These are phyloP conservation scores for Penicillium antarcticum DNA, from an alignment of 495 filamentous ascomycete genomes.

Conservation along the genomic window DNA sequence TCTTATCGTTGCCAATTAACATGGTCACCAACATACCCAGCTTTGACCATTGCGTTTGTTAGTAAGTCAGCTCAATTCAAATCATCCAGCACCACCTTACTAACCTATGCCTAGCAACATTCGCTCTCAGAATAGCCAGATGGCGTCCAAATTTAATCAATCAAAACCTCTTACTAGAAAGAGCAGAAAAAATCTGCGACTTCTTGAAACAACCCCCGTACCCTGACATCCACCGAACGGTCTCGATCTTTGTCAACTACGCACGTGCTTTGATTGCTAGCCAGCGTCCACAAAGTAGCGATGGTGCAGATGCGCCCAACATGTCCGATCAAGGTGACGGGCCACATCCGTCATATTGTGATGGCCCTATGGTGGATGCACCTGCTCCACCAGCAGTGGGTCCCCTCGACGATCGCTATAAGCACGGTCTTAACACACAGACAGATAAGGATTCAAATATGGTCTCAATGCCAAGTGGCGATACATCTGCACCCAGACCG, in stretches of 20 bases:
- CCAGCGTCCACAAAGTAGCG: slow-evolving; percentile 21
- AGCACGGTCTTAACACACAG: slow-evolving; percentile 14
- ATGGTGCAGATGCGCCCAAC: slow-evolving; percentile 17
- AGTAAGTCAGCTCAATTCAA: slow-evolving; percentile 25
- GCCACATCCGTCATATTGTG: slow-evolving; percentile 11
- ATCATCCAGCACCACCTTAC: background rate
- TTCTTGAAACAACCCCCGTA: slow-evolving; percentile 42
- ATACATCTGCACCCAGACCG: slow-evolving; percentile 24
- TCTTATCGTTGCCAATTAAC: slow-evolving; percentile 37
- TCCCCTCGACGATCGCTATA: slow-evolving; percentile 21
- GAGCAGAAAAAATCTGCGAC: slow-evolving; percentile 37
- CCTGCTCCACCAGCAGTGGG: slow-evolving; percentile 15
- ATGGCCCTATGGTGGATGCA: slow-evolving; percentile 18
- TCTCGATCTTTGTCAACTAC: slow-evolving; percentile 44
- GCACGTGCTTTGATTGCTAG: slow-evolving; percentile 37
- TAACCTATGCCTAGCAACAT: slow-evolving; percentile 29
- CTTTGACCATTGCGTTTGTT: slow-evolving; percentile 41
- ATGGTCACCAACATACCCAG: slow-evolving; percentile 42
- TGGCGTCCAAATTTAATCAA: slow-evolving; percentile 42
- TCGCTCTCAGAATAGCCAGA: slow-evolving; percentile 37
- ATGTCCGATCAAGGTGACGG: slow-evolving; percentile 15
- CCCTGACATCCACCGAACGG: slow-evolving; percentile 42
- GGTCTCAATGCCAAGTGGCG: slow-evolving; percentile 18
- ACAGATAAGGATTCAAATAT: slow-evolving; percentile 20
- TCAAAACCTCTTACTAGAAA: slow-evolving; percentile 30